Percentiles rank a stretch among this genome's conserved stretches.
Evolutionary conservation across 768 basidiomycete genomes (phyloP).

Genomic region (Cystoderma amianthinum): DNA sequence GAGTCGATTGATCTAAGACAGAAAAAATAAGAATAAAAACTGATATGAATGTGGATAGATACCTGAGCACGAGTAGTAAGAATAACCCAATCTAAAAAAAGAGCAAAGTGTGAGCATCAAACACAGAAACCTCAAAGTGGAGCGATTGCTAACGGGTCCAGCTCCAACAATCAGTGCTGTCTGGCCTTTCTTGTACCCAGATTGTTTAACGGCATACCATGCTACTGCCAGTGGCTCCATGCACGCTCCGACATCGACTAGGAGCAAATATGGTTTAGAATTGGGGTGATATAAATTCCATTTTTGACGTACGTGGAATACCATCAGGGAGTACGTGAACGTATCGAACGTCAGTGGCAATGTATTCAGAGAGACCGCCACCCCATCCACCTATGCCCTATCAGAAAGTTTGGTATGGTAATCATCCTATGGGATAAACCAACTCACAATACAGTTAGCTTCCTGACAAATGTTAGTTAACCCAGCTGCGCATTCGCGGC

Average conservation of each 20-base stretch:
- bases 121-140: not conserved
- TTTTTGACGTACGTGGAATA: constrained; percentile 23
- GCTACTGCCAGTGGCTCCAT: constrained; percentile 41
- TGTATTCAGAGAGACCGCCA: constrained; percentile 38
- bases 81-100: constrained; percentile 28
- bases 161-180: constrained; percentile 34
- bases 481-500: constrained; percentile 23
- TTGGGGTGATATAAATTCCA: too few relatives aligned
- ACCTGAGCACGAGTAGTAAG: constrained; percentile 28
- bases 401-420: not conserved
- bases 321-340: constrained; percentile 30
- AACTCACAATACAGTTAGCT: constrained; percentile 25
- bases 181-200: constrained; percentile 27
- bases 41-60: not conserved
- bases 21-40: not conserved
- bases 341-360: constrained; percentile 23
- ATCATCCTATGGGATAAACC: not conserved
- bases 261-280: not conserved
- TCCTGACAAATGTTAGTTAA: constrained; percentile 25
- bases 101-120: not conserved
- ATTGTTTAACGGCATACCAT: constrained; percentile 35
- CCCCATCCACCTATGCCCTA: constrained; percentile 32
- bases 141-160: constrained; percentile 35
- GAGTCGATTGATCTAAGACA: constrained; percentile 18
- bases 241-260: constrained; percentile 41